These are phyloP conservation scores for Salicornia ramosissima DNA, from an alignment of 148 eudicot species.

Conservation along the genomic window DNA sequence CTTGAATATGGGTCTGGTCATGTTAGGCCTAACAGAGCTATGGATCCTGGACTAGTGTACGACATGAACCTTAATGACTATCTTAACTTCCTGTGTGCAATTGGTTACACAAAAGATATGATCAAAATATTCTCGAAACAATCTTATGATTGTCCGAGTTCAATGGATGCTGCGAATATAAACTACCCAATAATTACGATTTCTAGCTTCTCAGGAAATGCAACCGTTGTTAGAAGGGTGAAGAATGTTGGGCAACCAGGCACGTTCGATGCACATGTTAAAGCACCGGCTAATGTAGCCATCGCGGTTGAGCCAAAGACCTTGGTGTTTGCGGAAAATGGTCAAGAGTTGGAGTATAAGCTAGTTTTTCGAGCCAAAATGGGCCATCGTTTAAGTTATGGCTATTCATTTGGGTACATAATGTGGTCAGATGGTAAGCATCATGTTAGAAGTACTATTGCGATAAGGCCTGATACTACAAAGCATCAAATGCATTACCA, in stretches of 20 bases:
- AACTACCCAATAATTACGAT: slow-evolving; percentile 39
- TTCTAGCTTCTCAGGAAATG: slow-evolving; percentile 19
- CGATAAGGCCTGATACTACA: slow-evolving; percentile 12
- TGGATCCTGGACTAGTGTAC: slow-evolving; percentile 30
- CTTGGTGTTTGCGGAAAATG: slow-evolving; percentile 27
- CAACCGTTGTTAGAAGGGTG: slow-evolving; percentile 33
- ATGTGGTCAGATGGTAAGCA: slow-evolving; percentile 49
- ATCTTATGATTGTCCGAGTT: not conserved
- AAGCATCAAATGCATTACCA: no score
- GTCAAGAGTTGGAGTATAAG: slow-evolving; percentile 36
- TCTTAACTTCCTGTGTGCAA: slow-evolving; percentile 15
- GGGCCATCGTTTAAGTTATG: not conserved
- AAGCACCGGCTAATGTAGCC: slow-evolving; percentile 20
- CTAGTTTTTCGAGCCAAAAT: slow-evolving; percentile 15
- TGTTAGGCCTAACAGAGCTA: slow-evolving; percentile 21
- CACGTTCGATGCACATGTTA: slow-evolving; percentile 23
- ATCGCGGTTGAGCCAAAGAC: slow-evolving; percentile 33
- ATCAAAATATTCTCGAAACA: not conserved
- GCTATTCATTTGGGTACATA: slow-evolving; percentile 33
- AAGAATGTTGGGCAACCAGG: slow-evolving; percentile 51
- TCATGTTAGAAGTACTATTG: slow-evolving; percentile 48
- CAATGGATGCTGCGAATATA: slow-evolving; percentile 12
- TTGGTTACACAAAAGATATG: slow-evolving; percentile 5
- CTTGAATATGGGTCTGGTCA: slow-evolving; percentile 24
- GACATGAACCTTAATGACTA: slow-evolving; percentile 21